Percentiles rank a stretch among this genome's conserved stretches.
Conservation (phyloP, 495 filamentous ascomycete species). For the Bathelium albidoporum region DNA sequence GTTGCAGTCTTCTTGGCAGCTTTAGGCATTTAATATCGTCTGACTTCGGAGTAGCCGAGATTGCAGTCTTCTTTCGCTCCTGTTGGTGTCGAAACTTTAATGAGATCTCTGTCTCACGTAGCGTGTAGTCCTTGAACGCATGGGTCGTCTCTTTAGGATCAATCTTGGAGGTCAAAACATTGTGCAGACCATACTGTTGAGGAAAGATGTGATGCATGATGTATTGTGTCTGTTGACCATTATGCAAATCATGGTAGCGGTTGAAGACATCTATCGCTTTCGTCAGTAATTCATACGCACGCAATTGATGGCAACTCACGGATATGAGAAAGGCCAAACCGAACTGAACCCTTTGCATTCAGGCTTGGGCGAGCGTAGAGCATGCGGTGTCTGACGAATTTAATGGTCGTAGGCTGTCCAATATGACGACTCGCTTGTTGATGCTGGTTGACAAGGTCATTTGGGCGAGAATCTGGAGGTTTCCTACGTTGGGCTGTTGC, state of each 20-base stretch:
- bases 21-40: background rate
- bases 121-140: constrained; percentile 68
- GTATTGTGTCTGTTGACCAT: constrained; percentile 50
- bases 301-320: constrained; percentile 44
- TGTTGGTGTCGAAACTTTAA: constrained; percentile 1
- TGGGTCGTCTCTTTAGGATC: constrained; percentile 55
- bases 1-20: constrained; percentile 70
- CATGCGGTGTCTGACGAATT: constrained; percentile 74
- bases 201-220: constrained; percentile 92
- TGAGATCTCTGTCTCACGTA: constrained; percentile 76
- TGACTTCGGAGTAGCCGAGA: constrained; percentile 14
- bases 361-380: constrained; percentile 67
- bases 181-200: constrained; percentile 78
- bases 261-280: constrained; percentile 65
- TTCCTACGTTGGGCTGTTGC: background rate
- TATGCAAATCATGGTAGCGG: constrained; percentile 46
- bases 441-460: constrained; percentile 10
- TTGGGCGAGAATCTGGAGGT: background rate
- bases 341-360: constrained; percentile 54
- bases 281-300: background rate
- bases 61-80: constrained; percentile 4
- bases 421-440: constrained; percentile 37
- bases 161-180: constrained; percentile 68
- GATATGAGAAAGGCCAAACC: constrained; percentile 66
- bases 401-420: constrained; percentile 36